Evolutionary conservation across 306 rosid genomes (phyloP).

Genomic region (Rubus parviflorus): DNA sequence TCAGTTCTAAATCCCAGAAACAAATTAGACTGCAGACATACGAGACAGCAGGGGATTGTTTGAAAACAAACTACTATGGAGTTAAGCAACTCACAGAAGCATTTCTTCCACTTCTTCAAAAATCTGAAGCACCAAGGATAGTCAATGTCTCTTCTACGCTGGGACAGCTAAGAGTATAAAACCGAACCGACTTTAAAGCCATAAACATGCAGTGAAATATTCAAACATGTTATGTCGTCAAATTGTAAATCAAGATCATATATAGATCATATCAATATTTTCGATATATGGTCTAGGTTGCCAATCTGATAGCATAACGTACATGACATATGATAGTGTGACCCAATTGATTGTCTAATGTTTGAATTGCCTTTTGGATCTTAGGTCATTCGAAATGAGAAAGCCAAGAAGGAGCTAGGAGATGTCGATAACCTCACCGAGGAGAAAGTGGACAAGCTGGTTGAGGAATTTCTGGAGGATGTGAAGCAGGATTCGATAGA

Average conservation of each 20-base stretch:
- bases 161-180: slow-evolving; percentile 38
- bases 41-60: slow-evolving; percentile 26
- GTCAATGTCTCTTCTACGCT: slow-evolving; percentile 38
- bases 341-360: background rate
- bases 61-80: slow-evolving; percentile 49
- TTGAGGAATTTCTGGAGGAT: slow-evolving; percentile 36
- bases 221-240: background rate
- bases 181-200: no score
- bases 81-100: slow-evolving; percentile 31
- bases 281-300: no score
- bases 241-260: no score
- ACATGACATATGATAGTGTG: no score
- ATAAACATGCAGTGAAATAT: no score
- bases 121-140: slow-evolving; percentile 48
- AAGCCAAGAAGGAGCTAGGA: slow-evolving; percentile 12
- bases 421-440: slow-evolving; percentile 44
- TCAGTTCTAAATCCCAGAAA: background rate
- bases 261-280: no score
- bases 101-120: slow-evolving; percentile 47
- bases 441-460: slow-evolving; percentile 41
- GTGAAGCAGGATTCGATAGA: slow-evolving; percentile 38
- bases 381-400: background rate
- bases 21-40: slow-evolving; percentile 12
- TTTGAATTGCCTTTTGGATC: background rate
- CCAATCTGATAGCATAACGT: background rate